These are phyloP conservation scores for Termitomyces sp. DNA, from an alignment of 768 basidiomycete genomes.

Conservation along the genomic window DNA sequence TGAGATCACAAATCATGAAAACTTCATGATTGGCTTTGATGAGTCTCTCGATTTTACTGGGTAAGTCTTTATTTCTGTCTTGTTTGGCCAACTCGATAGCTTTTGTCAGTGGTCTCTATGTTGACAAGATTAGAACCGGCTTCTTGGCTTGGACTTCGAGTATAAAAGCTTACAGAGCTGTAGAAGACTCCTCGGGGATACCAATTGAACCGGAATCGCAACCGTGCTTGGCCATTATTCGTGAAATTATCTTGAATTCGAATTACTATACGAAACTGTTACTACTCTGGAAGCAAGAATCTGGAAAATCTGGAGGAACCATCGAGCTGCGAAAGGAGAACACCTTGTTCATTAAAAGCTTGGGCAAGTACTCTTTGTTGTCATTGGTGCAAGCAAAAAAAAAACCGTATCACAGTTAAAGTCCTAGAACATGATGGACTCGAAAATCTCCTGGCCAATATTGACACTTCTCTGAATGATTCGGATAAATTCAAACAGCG, in stretches of 20 bases:
- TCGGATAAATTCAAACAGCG: slow-evolving; percentile 82
- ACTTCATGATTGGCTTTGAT: slow-evolving; percentile 44
- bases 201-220: slow-evolving; percentile 52
- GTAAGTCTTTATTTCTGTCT: slow-evolving; percentile 21
- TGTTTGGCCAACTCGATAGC: slow-evolving; percentile 2
- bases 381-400: not conserved
- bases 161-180: slow-evolving; percentile 53
- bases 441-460: slow-evolving; percentile 43
- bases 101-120: slow-evolving; percentile 36
- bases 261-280: slow-evolving; percentile 60
- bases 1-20: slow-evolving; percentile 37
- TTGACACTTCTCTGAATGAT: slow-evolving; percentile 60
- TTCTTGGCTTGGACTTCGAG: slow-evolving; percentile 69
- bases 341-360: slow-evolving; percentile 32
- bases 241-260: slow-evolving; percentile 34
- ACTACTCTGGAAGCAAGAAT: slow-evolving; percentile 77
- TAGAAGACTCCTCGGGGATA: slow-evolving; percentile 31
- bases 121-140: slow-evolving; percentile 74
- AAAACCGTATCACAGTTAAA: slow-evolving; percentile 46
- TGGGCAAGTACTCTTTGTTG: slow-evolving; percentile 21
- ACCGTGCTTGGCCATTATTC: slow-evolving; percentile 46
- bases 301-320: slow-evolving; percentile 43
- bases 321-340: slow-evolving; percentile 55
- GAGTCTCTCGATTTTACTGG: slow-evolving; percentile 28
- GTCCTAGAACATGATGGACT: slow-evolving; percentile 51